Base-by-base conservation (phyloP, 441 rosid species). In the Corymbia citriodora region DNA sequence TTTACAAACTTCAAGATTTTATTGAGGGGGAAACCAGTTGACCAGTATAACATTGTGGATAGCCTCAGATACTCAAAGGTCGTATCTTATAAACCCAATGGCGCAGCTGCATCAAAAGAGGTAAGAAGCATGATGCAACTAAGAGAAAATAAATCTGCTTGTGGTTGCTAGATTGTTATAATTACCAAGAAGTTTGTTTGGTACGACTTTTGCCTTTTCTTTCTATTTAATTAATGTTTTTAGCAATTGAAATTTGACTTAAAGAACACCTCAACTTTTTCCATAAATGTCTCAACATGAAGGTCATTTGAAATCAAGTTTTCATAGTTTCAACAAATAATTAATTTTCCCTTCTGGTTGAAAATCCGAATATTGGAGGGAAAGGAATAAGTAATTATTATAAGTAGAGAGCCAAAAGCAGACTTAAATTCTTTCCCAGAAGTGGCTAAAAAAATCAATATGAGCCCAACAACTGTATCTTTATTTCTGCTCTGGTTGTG, bases 1-100 rank as follows among this genome's bases (percentile, higher is more conserved):
- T 97, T 98, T 93, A 92, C 94, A 82, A 95, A 95, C 92, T 98
- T 98, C 94, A 94, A 92, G 89, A 96, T 98, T 90, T 81, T 98
- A 48, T 93, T 98, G 90, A 97, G 99, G 93, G 99, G 99, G 87
- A 96, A 95, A 93, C 97, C 96, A 87, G 94, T 97, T 36, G 90
- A 94, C 93, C 99, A 98, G 93, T 94, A 90, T 91, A 90, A 93
- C 93, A 94, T 97, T 91, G 97, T 95, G 87, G 97, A 97, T 91
- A 95, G 94, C 88, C 92, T 98, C 88, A 94, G 90, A 94, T 74
- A 92, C 95, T 88, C 90, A 4, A 90, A 94, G 90, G 95, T 91
- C 81, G 92, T 95, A 55, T 52, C 91, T 27, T 98, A 98, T 96
- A 96, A 89, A 92, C 99, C 99, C 91, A 97, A 96, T 31, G 79